Evolutionary conservation across 495 filamentous ascomycete genomes (phyloP), one percentile per base, ranked within the genome.

Genomic region (Polyplosphaeria fusca): DNA sequence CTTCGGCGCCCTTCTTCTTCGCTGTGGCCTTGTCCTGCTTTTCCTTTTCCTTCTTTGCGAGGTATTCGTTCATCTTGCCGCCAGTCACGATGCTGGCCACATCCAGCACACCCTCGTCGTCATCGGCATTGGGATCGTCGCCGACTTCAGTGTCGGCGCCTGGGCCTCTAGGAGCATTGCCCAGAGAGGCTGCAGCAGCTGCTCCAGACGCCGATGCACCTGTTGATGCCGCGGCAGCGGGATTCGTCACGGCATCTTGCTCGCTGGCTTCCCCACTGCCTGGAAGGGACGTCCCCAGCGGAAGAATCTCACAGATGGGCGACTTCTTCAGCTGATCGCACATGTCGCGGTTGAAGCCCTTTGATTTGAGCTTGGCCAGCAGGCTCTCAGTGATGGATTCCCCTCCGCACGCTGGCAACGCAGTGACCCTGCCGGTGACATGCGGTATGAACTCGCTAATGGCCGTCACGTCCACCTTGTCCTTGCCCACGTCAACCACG

Each of bases 281-380:
- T 35, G 83, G 79, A 52, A 86, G 41, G 53, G 83, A 70, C 47
- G 77, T 74, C 20, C 84, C 86, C 3, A 82, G 79, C 0, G 87
- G 84, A 12, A 98, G 75, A 45, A 97, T 84, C 70, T 98, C 93
- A 63, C 91, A 92, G 44, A 97, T 88, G 19, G 82, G 74, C 58
- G 84, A 95, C 65, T 82, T 84, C 77, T 98, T 98, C 49, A 98
- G 71, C 71, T 96, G 89, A 75, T 98, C 94, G 42, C 89, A 93
- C 87, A 96, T 94, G 39, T 95, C 89, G 22, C 84, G 71, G 5
- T 82, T 85, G 60, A 93, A 92, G 0, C 81, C 82, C 67, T 87
- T 85, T 2, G 77, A 58, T 35, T 79, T 75, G 9, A 98, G 78
- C 27, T 95, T 71, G 57, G 85, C 75, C 26, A 81, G 61, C 9